These are phyloP conservation scores for Capsicum baccatum DNA, from an alignment of 257 asterid genomes.

Conservation along the genomic window DNA sequence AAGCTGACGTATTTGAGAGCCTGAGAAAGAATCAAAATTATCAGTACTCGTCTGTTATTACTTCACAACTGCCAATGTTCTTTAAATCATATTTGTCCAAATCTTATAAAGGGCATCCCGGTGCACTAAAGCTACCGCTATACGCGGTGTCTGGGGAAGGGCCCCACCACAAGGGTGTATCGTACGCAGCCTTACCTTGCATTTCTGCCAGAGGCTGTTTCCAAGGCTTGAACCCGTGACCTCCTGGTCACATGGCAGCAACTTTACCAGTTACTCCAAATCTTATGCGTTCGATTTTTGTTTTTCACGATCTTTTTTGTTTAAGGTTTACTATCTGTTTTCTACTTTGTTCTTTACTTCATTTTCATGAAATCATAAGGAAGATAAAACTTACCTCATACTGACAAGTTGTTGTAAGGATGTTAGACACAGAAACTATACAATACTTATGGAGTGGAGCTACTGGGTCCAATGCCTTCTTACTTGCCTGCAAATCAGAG, in stretches of 20 bases:
- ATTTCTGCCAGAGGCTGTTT: no score
- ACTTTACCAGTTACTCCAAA: background rate
- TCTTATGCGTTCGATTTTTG: background rate
- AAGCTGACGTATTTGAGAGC: slow-evolving; percentile 99
- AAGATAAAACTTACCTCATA: slow-evolving; percentile 68
- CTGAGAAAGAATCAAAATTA: slow-evolving; percentile 50
- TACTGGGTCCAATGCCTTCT: slow-evolving; percentile 84
- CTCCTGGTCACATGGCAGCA: no score
- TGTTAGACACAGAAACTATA: slow-evolving; percentile 83
- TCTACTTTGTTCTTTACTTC: slow-evolving; percentile 19
- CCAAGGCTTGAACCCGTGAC: no score
- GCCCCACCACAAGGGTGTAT: no score
- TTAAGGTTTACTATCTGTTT: background rate
- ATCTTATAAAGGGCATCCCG: background rate
- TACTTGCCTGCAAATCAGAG: slow-evolving; percentile 59
- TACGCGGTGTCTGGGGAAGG: no score
- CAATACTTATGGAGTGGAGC: slow-evolving; percentile 91
- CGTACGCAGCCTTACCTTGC: no score
- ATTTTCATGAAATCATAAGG: background rate
- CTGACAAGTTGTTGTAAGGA: slow-evolving; percentile 95
- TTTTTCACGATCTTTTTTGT: background rate
- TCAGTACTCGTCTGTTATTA: background rate
- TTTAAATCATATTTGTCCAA: background rate
- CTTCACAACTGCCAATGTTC: background rate
- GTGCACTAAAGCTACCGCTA: no score